Percentiles rank a stretch among this genome's conserved stretches.
Evolutionary conservation across 805 yeast genomes (phyloP).

Genomic region (Pichia gijzeniarum): DNA sequence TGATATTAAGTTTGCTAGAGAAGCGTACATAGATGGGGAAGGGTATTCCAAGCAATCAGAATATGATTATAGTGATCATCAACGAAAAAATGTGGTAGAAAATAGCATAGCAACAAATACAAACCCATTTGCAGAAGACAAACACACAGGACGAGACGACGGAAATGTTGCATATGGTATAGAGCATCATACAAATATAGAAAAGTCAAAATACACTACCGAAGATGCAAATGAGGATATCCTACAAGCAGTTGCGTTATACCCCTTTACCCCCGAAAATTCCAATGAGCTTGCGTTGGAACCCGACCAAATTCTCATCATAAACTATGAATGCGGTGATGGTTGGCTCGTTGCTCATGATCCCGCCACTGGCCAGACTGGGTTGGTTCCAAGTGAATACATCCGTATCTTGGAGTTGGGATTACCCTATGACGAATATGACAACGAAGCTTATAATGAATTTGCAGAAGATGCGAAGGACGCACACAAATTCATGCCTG

Average conservation of each 20-base stretch:
- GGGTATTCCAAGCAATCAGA: no score
- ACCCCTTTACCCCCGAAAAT: conserved; percentile 88
- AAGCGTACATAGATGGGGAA: no score
- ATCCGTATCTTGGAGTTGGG: conserved; percentile 44
- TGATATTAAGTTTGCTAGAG: no score
- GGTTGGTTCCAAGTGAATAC: conserved; percentile 92
- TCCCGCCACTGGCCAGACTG: conserved; percentile 69
- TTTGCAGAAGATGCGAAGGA: conserved; percentile 26
- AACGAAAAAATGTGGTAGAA: no score
- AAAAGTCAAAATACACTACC: not conserved
- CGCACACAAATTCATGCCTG: conserved; percentile 22
- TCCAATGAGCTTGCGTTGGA: conserved; percentile 77
- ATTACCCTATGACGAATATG: conserved; percentile 25
- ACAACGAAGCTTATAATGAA: conserved; percentile 23
- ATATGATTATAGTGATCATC: no score
- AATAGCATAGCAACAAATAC: not conserved
- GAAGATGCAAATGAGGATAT: conserved; percentile 15
- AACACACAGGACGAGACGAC: not conserved
- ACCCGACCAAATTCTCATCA: conserved; percentile 81
- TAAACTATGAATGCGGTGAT: conserved; percentile 89
- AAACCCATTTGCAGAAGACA: not conserved
- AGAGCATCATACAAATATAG: not conserved
- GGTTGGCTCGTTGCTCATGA: conserved; percentile 97
- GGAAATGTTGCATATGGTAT: no score
- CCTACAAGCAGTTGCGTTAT: conserved; percentile 69